Percentiles rank a stretch among this genome's conserved stretches.
phyloP scores from a whole-genome alignment of 1,139 yeast genomes.

The Suhomyces bribrorum region DNA sequence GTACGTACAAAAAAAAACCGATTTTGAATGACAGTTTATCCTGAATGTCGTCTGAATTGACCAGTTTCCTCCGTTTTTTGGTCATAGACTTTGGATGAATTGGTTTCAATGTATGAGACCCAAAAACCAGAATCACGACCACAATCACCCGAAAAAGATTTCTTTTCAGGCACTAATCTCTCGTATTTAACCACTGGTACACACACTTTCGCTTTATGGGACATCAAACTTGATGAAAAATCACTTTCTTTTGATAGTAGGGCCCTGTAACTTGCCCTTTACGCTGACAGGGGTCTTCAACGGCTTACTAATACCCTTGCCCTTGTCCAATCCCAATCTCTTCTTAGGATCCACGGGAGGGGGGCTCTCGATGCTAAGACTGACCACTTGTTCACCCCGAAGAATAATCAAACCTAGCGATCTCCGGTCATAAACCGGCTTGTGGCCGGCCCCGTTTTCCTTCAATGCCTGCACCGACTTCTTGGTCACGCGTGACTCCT shows the following conservation, averaged over 20 bases:
- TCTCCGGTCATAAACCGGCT: conserved; percentile 50
- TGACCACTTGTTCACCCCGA: conserved; percentile 88
- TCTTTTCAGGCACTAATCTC: too few species aligned
- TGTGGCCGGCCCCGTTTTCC: conserved; percentile 36
- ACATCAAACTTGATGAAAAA: too few species aligned
- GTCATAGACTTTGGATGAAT: too few species aligned
- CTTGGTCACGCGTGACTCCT: conserved; percentile 76
- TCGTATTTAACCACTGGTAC: too few species aligned
- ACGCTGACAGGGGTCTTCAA: conserved; percentile 29
- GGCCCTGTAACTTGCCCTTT: conserved; percentile 16
- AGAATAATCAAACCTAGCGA: conserved; percentile 77
- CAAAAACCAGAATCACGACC: too few species aligned
- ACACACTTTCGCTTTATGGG: too few species aligned
- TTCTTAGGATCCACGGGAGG: conserved; percentile 57
- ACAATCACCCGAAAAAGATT: too few species aligned
- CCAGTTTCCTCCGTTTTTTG: too few species aligned
- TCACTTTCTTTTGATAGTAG: conserved; percentile 11
- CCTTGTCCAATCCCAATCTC: conserved; percentile 44
- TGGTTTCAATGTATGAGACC: too few species aligned
- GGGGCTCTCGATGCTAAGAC: conserved; percentile 77
- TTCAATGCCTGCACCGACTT: conserved; percentile 49
- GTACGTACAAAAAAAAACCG: too few species aligned
- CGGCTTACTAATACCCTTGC: conserved; percentile 48
- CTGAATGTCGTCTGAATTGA: too few species aligned
- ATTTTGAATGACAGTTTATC: too few species aligned